Conservation (phyloP, 805 yeast genomes). For the Saccharomycopsis amapae region DNA sequence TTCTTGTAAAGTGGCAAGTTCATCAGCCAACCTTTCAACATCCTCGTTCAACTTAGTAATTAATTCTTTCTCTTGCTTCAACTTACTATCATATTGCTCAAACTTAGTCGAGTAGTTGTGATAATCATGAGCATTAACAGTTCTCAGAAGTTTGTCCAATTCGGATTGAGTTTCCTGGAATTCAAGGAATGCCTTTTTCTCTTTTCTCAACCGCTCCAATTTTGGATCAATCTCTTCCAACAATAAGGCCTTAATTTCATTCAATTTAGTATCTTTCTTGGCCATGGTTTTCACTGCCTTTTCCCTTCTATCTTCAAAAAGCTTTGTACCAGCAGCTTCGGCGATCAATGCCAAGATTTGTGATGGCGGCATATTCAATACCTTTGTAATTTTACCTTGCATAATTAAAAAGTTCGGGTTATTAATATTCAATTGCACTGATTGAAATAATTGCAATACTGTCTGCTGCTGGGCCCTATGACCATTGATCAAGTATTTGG, state of each 20-base stretch:
- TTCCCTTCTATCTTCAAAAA: conserved; percentile 89
- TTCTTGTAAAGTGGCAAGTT: conserved; percentile 49
- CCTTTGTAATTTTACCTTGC: conserved; percentile 99
- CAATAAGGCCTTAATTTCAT: conserved; percentile 65
- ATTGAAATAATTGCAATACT: conserved; percentile 82
- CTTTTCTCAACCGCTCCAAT: conserved; percentile 68
- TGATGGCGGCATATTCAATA: conserved; percentile 88
- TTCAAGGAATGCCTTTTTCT: conserved; percentile 76
- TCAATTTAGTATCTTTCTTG: conserved; percentile 79
- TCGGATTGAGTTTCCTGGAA: conserved; percentile 80
- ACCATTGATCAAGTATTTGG: conserved; percentile 90
- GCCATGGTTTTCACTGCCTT: conserved; percentile 88
- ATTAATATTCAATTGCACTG: conserved; percentile 91
- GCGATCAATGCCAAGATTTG: conserved; percentile 88
- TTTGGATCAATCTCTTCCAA: conserved; percentile 91
- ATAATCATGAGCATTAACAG: conserved; percentile 75
- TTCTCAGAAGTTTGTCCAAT: conserved; percentile 63
- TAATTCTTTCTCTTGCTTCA: conserved; percentile 35
- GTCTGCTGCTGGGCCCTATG: conserved; percentile 94
- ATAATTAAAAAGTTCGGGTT: conserved; percentile 95
- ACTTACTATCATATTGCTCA: conserved; percentile 36
- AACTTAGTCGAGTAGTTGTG: conserved; percentile 35
- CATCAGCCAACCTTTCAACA: conserved; percentile 43
- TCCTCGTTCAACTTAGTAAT: conserved; percentile 37
- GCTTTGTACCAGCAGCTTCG: conserved; percentile 97